These are phyloP conservation scores for Pisolithus thermaeus DNA, from an alignment of 1,284 basidiomycete species.

Conservation along the genomic window DNA sequence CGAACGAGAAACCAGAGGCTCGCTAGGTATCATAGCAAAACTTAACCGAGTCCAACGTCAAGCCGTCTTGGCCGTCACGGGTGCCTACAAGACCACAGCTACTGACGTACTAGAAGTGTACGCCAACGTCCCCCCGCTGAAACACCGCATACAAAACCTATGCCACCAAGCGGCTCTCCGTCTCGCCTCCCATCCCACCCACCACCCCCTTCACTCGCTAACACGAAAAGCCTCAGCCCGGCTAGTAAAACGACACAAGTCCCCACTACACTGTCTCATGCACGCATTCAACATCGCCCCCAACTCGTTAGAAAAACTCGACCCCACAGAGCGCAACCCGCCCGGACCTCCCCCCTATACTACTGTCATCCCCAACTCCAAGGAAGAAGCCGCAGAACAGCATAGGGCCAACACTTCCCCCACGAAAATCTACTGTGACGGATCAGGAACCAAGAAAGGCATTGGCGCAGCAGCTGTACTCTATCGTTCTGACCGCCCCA, in stretches of 20 bases:
- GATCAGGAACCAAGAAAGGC: not conserved
- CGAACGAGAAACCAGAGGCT: not conserved
- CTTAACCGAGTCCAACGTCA: constrained; percentile 27
- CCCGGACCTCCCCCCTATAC: too few species aligned
- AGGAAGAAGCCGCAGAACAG: too few species aligned
- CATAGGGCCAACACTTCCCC: too few species aligned
- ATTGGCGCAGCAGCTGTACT: constrained; percentile 1
- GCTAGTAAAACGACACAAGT: too few species aligned
- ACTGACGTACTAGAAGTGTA: not conserved
- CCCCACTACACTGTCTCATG: too few species aligned
- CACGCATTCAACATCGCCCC: too few species aligned
- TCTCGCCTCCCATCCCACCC: not conserved
- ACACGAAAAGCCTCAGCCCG: not conserved
- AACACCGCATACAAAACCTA: not conserved
- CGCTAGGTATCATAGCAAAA: not conserved
- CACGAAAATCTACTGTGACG: not conserved
- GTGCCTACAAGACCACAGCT: not conserved
- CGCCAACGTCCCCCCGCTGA: not conserved
- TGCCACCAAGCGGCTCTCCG: not conserved
- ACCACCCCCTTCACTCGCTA: not conserved
- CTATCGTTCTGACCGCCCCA: not conserved
- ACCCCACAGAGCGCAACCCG: too few species aligned
- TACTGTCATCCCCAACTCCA: too few species aligned
- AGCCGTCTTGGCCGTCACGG: not conserved
- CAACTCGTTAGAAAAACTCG: too few species aligned